Base-by-base conservation (phyloP, 2,329 filamentous ascomycete genomes). In the Hymenoscyphus fraxineus region DNA sequence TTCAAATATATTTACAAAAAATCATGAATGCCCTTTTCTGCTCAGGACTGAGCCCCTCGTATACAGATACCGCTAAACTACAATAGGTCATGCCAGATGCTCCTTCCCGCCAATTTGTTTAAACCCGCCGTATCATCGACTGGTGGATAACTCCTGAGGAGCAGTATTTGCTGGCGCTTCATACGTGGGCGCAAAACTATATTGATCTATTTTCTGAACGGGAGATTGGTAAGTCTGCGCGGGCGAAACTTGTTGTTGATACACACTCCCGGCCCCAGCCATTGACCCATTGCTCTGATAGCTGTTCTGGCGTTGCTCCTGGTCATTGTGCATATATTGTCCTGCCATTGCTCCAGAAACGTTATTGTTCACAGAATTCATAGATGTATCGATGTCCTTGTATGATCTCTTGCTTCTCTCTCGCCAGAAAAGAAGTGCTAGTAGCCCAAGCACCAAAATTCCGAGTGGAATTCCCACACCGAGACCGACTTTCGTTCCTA, bases 391-490 rank as follows among this genome's bases (percentile, higher is more conserved):
- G 7, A n/a, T n/a, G 7, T 61, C 47, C 13, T 27, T 51, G 12
- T 47, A 27, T 15, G 58, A 22, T n/a, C 61, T 62, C 51, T 60
- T 67, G 27, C 61, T 58, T 10, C 35, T 63, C 55, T 67, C 68
- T n/a, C 65, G 40, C 47, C 64, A 68, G 59, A 67, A 65, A n/a
- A 68, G 54, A 27, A 68, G 65, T 2, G 51, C 61, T 10, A 69
- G 56, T 32, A 68, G 22, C 1, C 68, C 68, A 16, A 63, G 32
- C 5, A 64, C 68, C 31, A 70, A 58, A 13, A 68, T 60, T 10
- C 66, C 65, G 2, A 69, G 64, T 32, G 66, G 68, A 6, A 68
- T 60, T 6, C 66, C 68, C 12, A 68, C 64, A n/a, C 68, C 68
- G 3, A 69, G 31, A 2, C 66, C 65, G n/a, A 70, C 39, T 58